These are phyloP conservation scores for Ramularia endophylla DNA, from an alignment of 2,329 filamentous ascomycete genomes.

Conservation along the genomic window DNA sequence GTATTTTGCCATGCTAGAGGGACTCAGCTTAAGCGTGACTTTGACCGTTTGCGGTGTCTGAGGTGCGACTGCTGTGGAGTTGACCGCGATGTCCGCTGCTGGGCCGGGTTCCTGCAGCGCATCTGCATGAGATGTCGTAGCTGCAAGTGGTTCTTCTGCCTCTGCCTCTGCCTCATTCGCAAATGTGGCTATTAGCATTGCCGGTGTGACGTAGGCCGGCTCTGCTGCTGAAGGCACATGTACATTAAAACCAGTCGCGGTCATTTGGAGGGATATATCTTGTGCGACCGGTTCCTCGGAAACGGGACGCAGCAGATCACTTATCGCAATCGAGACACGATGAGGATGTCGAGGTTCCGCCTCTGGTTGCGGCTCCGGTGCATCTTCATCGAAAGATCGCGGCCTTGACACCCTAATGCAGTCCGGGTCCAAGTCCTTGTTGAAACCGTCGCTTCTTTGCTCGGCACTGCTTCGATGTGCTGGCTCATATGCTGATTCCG, in stretches of 20 bases:
- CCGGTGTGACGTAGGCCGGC: background rate
- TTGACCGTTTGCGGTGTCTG: background rate
- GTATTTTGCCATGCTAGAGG: background rate
- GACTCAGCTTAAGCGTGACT: background rate
- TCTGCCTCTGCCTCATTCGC: background rate
- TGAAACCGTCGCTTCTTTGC: no score
- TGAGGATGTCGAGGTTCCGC: background rate
- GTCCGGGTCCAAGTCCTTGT: background rate
- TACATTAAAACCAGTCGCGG: background rate
- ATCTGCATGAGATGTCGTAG: background rate
- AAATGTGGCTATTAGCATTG: background rate
- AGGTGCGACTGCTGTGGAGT: background rate
- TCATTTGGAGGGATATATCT: background rate
- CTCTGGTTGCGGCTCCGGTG: background rate
- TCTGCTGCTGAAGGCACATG: background rate
- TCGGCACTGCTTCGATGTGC: no score
- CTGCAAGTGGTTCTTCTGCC: background rate
- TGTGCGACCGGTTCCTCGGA: background rate
- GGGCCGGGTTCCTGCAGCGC: background rate
- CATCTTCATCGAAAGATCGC: background rate
- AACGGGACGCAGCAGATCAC: background rate
- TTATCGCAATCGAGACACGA: background rate
- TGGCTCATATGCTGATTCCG: no score
- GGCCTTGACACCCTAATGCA: conserved; percentile 1
- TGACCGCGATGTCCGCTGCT: background rate